Evolutionary conservation across 2,329 filamentous ascomycete genomes (phyloP), one percentile per base, ranked within the genome.

Genomic region (Tolypocladium ovalisporum): DNA sequence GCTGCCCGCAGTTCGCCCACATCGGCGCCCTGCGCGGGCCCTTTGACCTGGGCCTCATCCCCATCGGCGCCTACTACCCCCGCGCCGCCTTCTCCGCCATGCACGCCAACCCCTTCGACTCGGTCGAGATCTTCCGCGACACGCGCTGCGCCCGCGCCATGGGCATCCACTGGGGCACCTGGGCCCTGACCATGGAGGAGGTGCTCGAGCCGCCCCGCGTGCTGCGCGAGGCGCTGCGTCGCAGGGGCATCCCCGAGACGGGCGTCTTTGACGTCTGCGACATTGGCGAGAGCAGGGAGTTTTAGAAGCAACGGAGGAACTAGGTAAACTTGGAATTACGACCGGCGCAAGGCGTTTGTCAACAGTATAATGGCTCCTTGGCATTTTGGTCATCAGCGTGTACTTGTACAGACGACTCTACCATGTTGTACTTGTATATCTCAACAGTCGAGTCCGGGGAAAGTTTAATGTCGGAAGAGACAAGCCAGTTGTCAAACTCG

Each of bases 131-230:
- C 64, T 96, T 96, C 71, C 71, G 78, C 8, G 92, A 97, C 65
- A 95, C 90, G 1, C 81, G 80, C 63, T 97, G 92, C 75, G 78
- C 82, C 65, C 77, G 75, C 22, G 92, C 91, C 27, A 79, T 97
- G 75, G 92, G 84, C 1, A 96, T 97, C 64, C 93, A 97, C 68
- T 97, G 92, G 91, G 92, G 91, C 2, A 86, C 88, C 0, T 97
- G 92, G 90, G 86, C 89, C 0, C 72, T 96, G 63, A 96, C 92
- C 0, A 79, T 84, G 59, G 93, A 97, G 71, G 88, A 92, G 59
- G 87, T 96, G 1, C 70, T 92, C 57, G 91, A 96, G 73, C 93
- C 93, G 52, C 90, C 91, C 1, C 74, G 71, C 69, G 73, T 88
- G 68, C 73, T 97, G 60, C 86, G 79, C 70, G 78, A 88, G 68